phyloP scores from a whole-genome alignment of 306 rosid genomes.

The Vigna angularis region DNA sequence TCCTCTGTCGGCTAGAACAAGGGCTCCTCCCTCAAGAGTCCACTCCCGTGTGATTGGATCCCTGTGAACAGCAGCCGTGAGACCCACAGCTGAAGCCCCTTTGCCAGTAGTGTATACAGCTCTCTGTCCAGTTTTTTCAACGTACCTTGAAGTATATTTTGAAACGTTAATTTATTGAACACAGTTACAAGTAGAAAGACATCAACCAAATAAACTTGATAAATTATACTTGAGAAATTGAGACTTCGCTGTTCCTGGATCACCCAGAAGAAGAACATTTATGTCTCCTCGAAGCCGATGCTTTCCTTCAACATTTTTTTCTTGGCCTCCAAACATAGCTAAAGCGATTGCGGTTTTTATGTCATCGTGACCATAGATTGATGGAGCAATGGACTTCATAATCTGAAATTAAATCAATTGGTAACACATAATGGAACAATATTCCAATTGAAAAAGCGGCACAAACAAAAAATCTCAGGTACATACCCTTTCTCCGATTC shows the following conservation, averaged over 20 bases:
- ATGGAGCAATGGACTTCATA: slow-evolving; percentile 93
- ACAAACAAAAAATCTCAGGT: slow-evolving; percentile 4
- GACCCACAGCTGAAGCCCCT: slow-evolving; percentile 99
- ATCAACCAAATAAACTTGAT: slow-evolving; percentile 2
- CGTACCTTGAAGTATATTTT: slow-evolving; percentile 60
- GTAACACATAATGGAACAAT: slow-evolving; percentile 25
- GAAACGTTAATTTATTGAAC: slow-evolving; percentile 12
- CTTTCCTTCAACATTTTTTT: slow-evolving; percentile 89
- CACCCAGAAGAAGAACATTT: slow-evolving; percentile 94
- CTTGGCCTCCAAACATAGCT: slow-evolving; percentile 99
- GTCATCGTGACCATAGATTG: slow-evolving; percentile 95
- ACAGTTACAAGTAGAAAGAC: background rate
- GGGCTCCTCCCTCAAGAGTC: slow-evolving; percentile 99
- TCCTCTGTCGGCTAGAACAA: slow-evolving; percentile 97
- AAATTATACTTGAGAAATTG: slow-evolving; percentile 93
- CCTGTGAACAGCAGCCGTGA: slow-evolving; percentile 98
- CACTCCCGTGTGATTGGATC: slow-evolving; percentile 99
- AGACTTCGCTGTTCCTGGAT: slow-evolving; percentile 99
- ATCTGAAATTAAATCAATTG: slow-evolving; percentile 61
- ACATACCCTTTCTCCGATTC: slow-evolving; percentile 97
- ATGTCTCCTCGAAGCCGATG: slow-evolving; percentile 93
- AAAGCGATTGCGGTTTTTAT: slow-evolving; percentile 96
- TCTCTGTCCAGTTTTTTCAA: slow-evolving; percentile 97
- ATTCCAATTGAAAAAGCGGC: slow-evolving; percentile 4
- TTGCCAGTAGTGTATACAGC: slow-evolving; percentile 99